Conservation (phyloP, 176 grass and related monocot species). For the Puya raimondii region DNA sequence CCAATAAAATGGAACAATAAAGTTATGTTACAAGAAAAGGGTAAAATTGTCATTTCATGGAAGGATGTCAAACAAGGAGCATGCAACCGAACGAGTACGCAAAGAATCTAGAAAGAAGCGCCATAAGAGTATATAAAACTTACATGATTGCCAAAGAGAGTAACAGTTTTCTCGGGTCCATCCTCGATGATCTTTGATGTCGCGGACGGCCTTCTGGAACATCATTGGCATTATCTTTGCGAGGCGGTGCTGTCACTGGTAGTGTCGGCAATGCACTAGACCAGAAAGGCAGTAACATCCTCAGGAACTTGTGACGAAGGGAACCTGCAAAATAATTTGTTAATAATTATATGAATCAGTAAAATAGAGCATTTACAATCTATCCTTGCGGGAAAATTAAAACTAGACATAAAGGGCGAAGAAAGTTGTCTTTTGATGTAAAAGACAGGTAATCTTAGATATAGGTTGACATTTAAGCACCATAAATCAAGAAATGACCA, state of each 20-base stretch:
- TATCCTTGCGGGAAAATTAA: too few relatives aligned
- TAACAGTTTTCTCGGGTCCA: constrained; percentile 89
- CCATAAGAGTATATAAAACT: constrained; percentile 15
- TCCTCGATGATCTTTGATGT: constrained; percentile 64
- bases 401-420: too few relatives aligned
- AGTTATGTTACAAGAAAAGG: too few relatives aligned
- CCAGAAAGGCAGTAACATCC: constrained; percentile 98
- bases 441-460: too few relatives aligned
- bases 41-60: too few relatives aligned
- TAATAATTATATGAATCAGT: constrained; percentile 21
- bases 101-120: background rate
- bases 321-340: constrained; percentile 41
- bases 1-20: too few relatives aligned
- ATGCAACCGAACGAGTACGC: background rate
- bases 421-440: too few relatives aligned
- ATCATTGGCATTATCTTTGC: constrained; percentile 49
- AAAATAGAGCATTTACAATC: background rate
- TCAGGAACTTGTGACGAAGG: constrained; percentile 73
- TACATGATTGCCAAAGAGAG: constrained; percentile 87
- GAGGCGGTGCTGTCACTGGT: constrained; percentile 71
- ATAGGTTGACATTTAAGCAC: too few relatives aligned
- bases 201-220: constrained; percentile 50
- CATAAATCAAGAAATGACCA: too few relatives aligned
- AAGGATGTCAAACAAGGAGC: background rate
- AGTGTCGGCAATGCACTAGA: constrained; percentile 74